phyloP scores from a whole-genome alignment of 2,329 filamentous ascomycete species.

The Claviceps sp. region DNA sequence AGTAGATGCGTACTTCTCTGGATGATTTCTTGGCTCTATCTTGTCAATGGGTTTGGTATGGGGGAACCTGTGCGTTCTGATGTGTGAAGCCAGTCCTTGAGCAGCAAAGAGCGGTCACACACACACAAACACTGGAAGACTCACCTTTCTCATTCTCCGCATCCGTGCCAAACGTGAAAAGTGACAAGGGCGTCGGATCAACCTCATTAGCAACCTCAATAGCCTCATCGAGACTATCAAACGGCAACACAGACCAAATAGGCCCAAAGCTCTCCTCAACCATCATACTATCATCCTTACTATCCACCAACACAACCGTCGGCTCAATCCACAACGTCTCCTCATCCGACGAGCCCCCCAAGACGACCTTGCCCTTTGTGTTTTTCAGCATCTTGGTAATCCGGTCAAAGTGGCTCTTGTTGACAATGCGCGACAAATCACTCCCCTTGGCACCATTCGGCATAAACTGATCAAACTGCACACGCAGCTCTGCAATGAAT shows the following conservation, averaged over 20 bases:
- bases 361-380: slow-evolving; percentile 67
- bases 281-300: slow-evolving; percentile 60
- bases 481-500: slow-evolving; percentile 64
- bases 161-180: slow-evolving; percentile 78
- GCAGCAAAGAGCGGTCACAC: too few species aligned
- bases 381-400: slow-evolving; percentile 87
- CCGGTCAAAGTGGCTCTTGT: slow-evolving; percentile 63
- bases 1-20: too few species aligned
- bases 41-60: too few species aligned
- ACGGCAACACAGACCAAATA: slow-evolving; percentile 70
- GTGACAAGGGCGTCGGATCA: slow-evolving; percentile 67
- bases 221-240: slow-evolving; percentile 70
- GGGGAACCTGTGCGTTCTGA: too few species aligned
- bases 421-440: slow-evolving; percentile 72
- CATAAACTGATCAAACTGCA: slow-evolving; percentile 63
- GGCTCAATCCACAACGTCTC: slow-evolving; percentile 75
- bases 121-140: slow-evolving; percentile 8
- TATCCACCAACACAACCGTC: slow-evolving; percentile 76
- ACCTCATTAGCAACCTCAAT: slow-evolving; percentile 70
- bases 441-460: slow-evolving; percentile 70
- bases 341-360: slow-evolving; percentile 76
- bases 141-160: slow-evolving; percentile 61
- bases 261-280: slow-evolving; percentile 83
- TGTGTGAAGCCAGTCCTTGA: too few species aligned
- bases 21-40: too few species aligned